Evolutionary conservation across 164 flowering plant species (phyloP), one percentile per base, ranked within the genome.

Genomic region (Nelumbo lutea): DNA sequence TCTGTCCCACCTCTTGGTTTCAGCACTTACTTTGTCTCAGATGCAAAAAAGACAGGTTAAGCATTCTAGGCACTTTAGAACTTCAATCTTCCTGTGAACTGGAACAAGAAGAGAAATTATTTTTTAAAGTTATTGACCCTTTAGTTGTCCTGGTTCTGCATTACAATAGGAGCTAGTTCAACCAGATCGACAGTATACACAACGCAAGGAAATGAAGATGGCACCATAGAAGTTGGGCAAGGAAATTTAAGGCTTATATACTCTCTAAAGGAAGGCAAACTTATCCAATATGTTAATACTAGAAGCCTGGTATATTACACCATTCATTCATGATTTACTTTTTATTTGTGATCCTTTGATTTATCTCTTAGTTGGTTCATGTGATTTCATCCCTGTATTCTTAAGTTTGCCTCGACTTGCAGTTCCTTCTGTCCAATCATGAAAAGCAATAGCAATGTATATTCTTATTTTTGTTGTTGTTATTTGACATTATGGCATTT

Each of bases 1-100:
- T 73, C 92, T 76, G 90, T 86, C 55, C 97, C 96, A 50, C 97
- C 98, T 55, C 89, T 94, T 78, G 98, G 98, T 76, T 91, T 86
- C 86, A 90, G 80, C 80, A 87, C 95, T 41, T 94, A 91, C 68
- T 59, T 68, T 57, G 75, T 93, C 66, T 82, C 94, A 44, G 72
- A 55, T 65, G 78, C 81, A 14, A 81, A 83, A 78, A 38, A 57
- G 15, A 46, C 82, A 85, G 96, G 96, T 89, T 65, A 50, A 38
- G 15, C 47, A 6, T 9, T 72, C 8, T 56, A 40, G 39, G 13
- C 72, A 27, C 41, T 9, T 2, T 64, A 44, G 64, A 27, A 57
- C 61, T 40, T 9, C 39, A 5, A 44, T 59, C 9, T 38, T 69
- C 62, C 8, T 38, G 59, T 57, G n/a, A 61, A 51, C 14, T 38